Conservation (phyloP, 1,284 basidiomycete species). For the Cryptococcus sp. region DNA sequence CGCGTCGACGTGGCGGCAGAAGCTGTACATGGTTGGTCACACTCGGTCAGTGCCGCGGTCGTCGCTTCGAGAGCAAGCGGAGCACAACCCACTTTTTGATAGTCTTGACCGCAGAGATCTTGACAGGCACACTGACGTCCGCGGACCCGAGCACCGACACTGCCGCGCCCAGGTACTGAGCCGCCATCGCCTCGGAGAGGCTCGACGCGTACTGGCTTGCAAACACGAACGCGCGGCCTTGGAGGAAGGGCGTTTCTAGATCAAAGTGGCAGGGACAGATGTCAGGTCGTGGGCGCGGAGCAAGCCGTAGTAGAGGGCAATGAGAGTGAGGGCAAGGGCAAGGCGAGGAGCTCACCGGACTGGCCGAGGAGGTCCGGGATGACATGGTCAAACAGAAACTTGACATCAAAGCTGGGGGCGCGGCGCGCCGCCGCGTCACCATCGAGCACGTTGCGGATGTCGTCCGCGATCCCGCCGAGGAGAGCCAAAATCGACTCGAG, state of each 20-base stretch:
- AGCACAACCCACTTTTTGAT: slow-evolving; percentile 78
- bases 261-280: neutral
- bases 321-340: too few relatives aligned
- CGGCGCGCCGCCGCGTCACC: slow-evolving; percentile 63
- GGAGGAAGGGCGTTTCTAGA: slow-evolving; percentile 79
- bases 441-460: slow-evolving; percentile 70
- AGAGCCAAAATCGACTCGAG: slow-evolving; percentile 79
- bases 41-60: neutral
- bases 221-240: slow-evolving; percentile 91
- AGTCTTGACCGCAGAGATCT: slow-evolving; percentile 88
- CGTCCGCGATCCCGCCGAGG: slow-evolving; percentile 77
- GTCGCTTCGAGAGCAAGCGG: neutral
- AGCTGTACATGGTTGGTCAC: slow-evolving; percentile 33
- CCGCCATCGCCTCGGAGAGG: slow-evolving; percentile 66
- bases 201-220: slow-evolving; percentile 80
- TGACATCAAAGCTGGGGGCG: slow-evolving; percentile 69
- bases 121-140: slow-evolving; percentile 74
- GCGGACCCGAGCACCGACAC: slow-evolving; percentile 74
- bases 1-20: slow-evolving; percentile 54
- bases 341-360: slow-evolving; percentile 22
- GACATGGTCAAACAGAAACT: slow-evolving; percentile 68
- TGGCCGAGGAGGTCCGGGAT: slow-evolving; percentile 67
- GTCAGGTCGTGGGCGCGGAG: neutral
- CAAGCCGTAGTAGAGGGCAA: too few relatives aligned
- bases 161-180: slow-evolving; percentile 81